Evolutionary conservation across 441 rosid species (phyloP).

Genomic region (Jatropha multifida): DNA sequence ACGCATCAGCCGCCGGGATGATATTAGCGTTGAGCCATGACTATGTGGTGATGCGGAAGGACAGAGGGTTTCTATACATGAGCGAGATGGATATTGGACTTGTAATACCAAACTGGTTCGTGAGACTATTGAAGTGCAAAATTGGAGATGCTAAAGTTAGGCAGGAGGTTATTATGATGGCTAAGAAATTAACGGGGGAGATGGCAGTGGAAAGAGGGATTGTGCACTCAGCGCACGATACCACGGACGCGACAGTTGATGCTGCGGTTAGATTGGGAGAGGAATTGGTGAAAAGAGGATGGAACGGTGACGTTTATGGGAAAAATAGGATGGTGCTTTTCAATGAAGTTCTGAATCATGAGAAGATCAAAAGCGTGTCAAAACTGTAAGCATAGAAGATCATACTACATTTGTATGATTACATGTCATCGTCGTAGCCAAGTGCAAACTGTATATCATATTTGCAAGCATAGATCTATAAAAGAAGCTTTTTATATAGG

Average conservation of each 20-base stretch:
- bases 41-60: conserved; percentile 59
- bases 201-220: conserved; percentile 42
- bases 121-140: conserved; percentile 40
- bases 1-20: conserved; percentile 64
- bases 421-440: too few species aligned
- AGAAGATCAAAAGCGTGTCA: neutral
- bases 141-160: conserved; percentile 40
- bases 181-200: conserved; percentile 54
- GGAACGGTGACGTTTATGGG: conserved; percentile 56
- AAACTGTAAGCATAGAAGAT: conserved; percentile 9
- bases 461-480: neutral
- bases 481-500: neutral
- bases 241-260: conserved; percentile 45
- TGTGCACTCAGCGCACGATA: conserved; percentile 40
- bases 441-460: too few species aligned
- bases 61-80: conserved; percentile 69
- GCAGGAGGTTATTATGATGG: conserved; percentile 45
- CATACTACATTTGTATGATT: too few species aligned
- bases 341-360: conserved; percentile 35
- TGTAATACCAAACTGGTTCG: conserved; percentile 38
- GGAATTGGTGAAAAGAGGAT: conserved; percentile 35
- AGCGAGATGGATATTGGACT: conserved; percentile 63
- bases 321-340: conserved; percentile 43
- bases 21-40: conserved; percentile 63
- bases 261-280: conserved; percentile 51